phyloP scores from a whole-genome alignment of 441 rosid genomes.

The Theobroma grandiflorum region DNA sequence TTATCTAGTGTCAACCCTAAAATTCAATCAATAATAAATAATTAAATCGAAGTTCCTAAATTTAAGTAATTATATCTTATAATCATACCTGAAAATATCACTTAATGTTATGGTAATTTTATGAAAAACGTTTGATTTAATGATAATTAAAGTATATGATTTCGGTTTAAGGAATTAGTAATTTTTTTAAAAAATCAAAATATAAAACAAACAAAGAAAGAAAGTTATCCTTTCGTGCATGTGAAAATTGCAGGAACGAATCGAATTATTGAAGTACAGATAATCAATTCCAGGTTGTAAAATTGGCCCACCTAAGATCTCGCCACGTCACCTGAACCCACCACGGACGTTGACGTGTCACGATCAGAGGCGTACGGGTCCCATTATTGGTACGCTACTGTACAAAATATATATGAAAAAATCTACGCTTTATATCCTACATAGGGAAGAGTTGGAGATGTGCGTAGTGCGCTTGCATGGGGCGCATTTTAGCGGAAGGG shows the following conservation, averaged over 20 bases:
- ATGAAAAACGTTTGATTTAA: too few species aligned
- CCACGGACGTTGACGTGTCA: slow-evolving; percentile 18
- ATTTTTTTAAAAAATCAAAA: too few species aligned
- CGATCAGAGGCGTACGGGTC: slow-evolving; percentile 14
- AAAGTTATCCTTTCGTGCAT: background rate
- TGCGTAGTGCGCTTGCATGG: background rate
- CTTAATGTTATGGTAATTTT: too few species aligned
- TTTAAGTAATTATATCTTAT: too few species aligned
- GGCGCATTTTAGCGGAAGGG: slow-evolving; percentile 18
- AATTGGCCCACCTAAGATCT: slow-evolving; percentile 15
- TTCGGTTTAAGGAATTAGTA: too few species aligned
- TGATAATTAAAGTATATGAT: too few species aligned
- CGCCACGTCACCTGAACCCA: slow-evolving; percentile 10
- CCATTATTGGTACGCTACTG: background rate
- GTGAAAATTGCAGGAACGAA: background rate
- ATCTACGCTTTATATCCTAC: background rate
- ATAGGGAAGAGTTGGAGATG: background rate
- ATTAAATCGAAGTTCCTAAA: too few species aligned
- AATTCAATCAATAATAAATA: too few species aligned
- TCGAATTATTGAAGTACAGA: slow-evolving; percentile 18
- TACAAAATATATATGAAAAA: background rate
- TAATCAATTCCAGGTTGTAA: slow-evolving; percentile 2
- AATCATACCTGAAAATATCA: too few species aligned
- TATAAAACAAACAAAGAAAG: too few species aligned
- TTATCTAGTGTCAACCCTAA: too few species aligned